These are phyloP conservation scores for Rosa hybrid DNA, from an alignment of 331 rosid genomes.

Conservation along the genomic window DNA sequence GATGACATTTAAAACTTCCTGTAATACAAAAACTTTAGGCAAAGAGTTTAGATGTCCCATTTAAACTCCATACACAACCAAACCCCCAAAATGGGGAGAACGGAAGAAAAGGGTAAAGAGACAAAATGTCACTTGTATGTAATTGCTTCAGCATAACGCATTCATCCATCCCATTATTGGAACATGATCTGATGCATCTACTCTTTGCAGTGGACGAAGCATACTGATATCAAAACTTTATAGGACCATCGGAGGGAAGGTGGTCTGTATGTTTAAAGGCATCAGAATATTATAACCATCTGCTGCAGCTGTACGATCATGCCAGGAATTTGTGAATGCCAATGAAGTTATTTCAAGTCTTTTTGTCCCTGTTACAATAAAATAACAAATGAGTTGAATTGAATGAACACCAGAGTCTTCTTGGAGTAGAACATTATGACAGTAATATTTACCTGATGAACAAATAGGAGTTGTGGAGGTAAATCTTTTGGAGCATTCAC, in stretches of 20 bases:
- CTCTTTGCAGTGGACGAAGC: not conserved
- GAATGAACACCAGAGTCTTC: not conserved
- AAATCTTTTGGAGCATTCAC: conserved; percentile 86
- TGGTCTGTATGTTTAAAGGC: conserved; percentile 90
- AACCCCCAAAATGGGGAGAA: not conserved
- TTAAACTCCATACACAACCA: not conserved
- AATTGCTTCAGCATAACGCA: not conserved
- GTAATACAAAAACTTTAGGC: not conserved
- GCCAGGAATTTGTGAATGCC: conserved; percentile 96
- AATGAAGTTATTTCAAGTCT: conserved; percentile 86
- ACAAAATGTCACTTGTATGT: not conserved
- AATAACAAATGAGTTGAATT: not conserved
- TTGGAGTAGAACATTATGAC: not conserved
- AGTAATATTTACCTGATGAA: conserved; percentile 71
- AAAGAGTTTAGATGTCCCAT: not conserved
- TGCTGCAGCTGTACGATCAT: conserved; percentile 82
- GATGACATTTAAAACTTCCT: not conserved
- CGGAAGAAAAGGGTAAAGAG: not conserved
- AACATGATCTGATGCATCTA: not conserved
- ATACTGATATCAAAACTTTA: conserved; percentile 10
- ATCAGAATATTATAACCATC: conserved; percentile 90
- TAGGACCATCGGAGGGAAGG: conserved; percentile 64
- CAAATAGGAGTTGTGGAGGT: conserved; percentile 90
- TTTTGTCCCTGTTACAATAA: conserved; percentile 71
- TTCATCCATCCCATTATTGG: not conserved